These are phyloP conservation scores for Phoma sp. DNA, from an alignment of 2,329 filamentous ascomycete genomes.

Conservation along the genomic window DNA sequence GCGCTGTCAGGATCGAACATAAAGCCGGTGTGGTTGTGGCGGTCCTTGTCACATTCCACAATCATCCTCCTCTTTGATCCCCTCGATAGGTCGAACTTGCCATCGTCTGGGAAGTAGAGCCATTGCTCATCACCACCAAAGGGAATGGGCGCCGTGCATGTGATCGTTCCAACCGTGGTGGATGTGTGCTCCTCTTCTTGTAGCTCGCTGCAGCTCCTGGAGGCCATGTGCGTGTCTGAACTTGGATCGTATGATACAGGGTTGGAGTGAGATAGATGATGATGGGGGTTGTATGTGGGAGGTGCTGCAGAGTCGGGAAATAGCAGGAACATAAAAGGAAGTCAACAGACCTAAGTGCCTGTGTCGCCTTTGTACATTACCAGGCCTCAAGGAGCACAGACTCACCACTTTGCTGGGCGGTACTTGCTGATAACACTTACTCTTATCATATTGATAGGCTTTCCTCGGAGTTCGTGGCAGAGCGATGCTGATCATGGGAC, in stretches of 20 bases:
- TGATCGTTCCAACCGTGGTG: conserved; percentile 38
- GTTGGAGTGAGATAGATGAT: conserved; percentile 7
- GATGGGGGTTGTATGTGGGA: neutral
- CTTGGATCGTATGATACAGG: neutral
- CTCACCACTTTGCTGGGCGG: conserved; percentile 29
- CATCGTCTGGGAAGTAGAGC: conserved; percentile 51
- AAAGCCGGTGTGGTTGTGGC: conserved; percentile 51
- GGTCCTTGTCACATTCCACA: conserved; percentile 51
- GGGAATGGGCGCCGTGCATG: conserved; percentile 49
- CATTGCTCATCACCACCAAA: conserved; percentile 53
- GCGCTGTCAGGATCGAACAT: conserved; percentile 52
- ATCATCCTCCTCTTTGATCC: conserved; percentile 47
- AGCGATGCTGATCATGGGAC: conserved; percentile 18
- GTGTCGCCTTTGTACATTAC: conserved; percentile 16
- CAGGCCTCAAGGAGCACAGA: conserved; percentile 12
- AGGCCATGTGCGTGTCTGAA: conserved; percentile 12
- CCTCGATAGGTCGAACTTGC: conserved; percentile 53
- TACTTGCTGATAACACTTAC: conserved; percentile 28
- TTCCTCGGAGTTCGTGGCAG: conserved; percentile 26
- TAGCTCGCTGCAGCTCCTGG: conserved; percentile 19
- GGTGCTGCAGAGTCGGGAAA: neutral
- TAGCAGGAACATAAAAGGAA: conserved; percentile 2
- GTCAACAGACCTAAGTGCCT: conserved; percentile 1
- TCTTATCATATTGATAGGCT: conserved; percentile 42
- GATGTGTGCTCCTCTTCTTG: conserved; percentile 17